phyloP scores from a whole-genome alignment of 176 grass and related monocot genomes.

The Musa itinerans region DNA sequence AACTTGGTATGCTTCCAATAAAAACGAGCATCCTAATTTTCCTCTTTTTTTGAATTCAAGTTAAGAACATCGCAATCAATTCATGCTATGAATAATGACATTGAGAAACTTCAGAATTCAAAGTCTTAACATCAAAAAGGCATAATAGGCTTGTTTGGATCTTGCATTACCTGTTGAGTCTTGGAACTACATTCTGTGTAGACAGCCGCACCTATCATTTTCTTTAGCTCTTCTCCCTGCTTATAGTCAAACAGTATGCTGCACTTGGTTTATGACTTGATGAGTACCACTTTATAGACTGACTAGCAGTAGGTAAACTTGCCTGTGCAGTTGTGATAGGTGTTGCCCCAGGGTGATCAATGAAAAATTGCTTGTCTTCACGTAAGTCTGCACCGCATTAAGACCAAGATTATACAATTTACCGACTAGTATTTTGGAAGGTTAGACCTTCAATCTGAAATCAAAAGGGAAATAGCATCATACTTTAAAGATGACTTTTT shows the following conservation, averaged over 20 bases:
- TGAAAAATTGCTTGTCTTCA: slow-evolving; percentile 15
- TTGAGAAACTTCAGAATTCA: neutral
- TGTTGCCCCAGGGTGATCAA: slow-evolving; percentile 10
- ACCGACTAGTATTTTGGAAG: neutral
- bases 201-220: slow-evolving; percentile 7
- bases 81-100: neutral
- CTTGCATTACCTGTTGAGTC: slow-evolving; percentile 16
- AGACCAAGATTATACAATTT: neutral
- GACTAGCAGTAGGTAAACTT: neutral
- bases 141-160: neutral
- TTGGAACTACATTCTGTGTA: slow-evolving; percentile 21
- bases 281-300: neutral
- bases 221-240: slow-evolving; percentile 20
- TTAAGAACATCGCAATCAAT: too few species aligned
- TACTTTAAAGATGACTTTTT: too few species aligned
- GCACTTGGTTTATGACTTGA: neutral
- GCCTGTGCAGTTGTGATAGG: slow-evolving; percentile 12
- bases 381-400: slow-evolving; percentile 13
- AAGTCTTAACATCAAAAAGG: neutral
- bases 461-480: too few species aligned
- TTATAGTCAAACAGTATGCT: neutral
- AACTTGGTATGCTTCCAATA: too few species aligned
- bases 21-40: too few species aligned
- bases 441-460: neutral
- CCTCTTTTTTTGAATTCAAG: too few species aligned